Percentiles rank a stretch among this genome's conserved stretches.
These are phyloP conservation scores for Aspergillus phoenicis DNA, from an alignment of 2,329 filamentous ascomycete genomes.

Conservation along the genomic window DNA sequence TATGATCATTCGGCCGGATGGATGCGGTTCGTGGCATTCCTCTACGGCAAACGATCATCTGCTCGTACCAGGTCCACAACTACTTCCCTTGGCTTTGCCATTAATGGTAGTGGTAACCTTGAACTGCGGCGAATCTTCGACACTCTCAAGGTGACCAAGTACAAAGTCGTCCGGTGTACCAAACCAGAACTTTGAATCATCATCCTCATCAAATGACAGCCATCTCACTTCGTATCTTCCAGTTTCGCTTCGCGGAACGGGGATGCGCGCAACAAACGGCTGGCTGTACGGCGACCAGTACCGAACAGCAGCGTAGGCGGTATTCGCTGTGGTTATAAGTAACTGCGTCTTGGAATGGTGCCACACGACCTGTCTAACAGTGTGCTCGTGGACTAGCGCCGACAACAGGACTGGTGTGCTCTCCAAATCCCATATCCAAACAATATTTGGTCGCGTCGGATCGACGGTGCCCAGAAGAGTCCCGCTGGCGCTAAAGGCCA, in stretches of 20 bases:
- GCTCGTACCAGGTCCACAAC: slow-evolving; percentile 22
- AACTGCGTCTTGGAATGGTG: slow-evolving; percentile 40
- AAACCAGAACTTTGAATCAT: slow-evolving; percentile 38
- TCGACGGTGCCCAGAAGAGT: slow-evolving; percentile 43
- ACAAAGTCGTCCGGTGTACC: slow-evolving; percentile 38
- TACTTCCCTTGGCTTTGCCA: slow-evolving; percentile 22
- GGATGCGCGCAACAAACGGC: slow-evolving; percentile 36
- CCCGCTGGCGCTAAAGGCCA: slow-evolving; percentile 45
- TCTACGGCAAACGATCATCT: slow-evolving; percentile 10
- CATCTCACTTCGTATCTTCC: slow-evolving; percentile 41
- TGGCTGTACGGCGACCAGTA: slow-evolving; percentile 35
- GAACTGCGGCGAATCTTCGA: slow-evolving; percentile 29
- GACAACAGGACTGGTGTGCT: slow-evolving; percentile 32
- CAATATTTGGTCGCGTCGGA: slow-evolving; percentile 45
- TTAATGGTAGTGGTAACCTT: slow-evolving; percentile 32
- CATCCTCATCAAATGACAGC: slow-evolving; percentile 26
- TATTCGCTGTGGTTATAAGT: slow-evolving; percentile 43
- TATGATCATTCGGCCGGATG: no score
- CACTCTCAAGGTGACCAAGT: slow-evolving; percentile 34
- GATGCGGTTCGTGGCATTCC: not conserved
- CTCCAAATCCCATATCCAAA: slow-evolving; percentile 49
- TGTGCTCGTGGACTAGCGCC: slow-evolving; percentile 46
- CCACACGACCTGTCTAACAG: slow-evolving; percentile 45
- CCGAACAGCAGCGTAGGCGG: slow-evolving; percentile 34
- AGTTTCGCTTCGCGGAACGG: slow-evolving; percentile 35